Percentiles rank a stretch among this genome's conserved stretches.
Evolutionary conservation across 495 filamentous ascomycete species (phyloP).

Genomic region (Talaromyces stipitatus): DNA sequence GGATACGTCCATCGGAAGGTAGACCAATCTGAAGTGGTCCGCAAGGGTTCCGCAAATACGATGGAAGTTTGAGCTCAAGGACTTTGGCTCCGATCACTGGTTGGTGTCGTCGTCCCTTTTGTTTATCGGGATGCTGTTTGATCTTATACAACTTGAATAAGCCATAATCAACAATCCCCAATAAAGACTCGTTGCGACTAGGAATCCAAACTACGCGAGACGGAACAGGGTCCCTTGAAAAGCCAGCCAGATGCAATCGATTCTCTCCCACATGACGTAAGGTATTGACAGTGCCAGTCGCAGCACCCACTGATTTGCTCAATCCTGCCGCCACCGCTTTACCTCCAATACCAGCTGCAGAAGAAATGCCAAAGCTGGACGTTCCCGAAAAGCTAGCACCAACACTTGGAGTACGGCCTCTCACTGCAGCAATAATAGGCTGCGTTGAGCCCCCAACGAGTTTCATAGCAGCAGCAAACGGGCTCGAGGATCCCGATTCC

Average conservation of each 20-base stretch:
- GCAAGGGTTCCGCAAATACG: conserved; percentile 25
- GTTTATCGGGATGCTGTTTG: conserved; percentile 34
- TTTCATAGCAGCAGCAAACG: conserved; percentile 58
- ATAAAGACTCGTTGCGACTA: conserved; percentile 25
- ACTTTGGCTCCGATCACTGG: conserved; percentile 50
- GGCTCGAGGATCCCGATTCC: conserved; percentile 47
- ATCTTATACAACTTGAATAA: conserved; percentile 59
- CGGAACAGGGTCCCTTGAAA: conserved; percentile 33
- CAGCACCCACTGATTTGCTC: conserved; percentile 74
- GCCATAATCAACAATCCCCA: conserved; percentile 31
- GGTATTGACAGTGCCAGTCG: conserved; percentile 67
- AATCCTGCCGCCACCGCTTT: conserved; percentile 77
- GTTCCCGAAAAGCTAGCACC: conserved; percentile 38
- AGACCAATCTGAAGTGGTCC: conserved; percentile 29
- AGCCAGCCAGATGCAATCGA: conserved; percentile 63
- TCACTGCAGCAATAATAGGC: conserved; percentile 49
- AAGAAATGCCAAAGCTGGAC: conserved; percentile 44
- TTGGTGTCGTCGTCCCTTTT: conserved; percentile 40
- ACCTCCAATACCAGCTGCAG: conserved; percentile 63
- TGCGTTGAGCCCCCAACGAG: conserved; percentile 49
- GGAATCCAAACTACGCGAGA: conserved; percentile 35
- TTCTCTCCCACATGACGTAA: conserved; percentile 80
- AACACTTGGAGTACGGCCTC: conserved; percentile 42
- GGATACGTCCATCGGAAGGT: conserved; percentile 20
- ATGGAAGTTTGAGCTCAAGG: conserved; percentile 57